phyloP scores from a whole-genome alignment of 1,284 basidiomycete species.

The Rhodotorula sp. region DNA sequence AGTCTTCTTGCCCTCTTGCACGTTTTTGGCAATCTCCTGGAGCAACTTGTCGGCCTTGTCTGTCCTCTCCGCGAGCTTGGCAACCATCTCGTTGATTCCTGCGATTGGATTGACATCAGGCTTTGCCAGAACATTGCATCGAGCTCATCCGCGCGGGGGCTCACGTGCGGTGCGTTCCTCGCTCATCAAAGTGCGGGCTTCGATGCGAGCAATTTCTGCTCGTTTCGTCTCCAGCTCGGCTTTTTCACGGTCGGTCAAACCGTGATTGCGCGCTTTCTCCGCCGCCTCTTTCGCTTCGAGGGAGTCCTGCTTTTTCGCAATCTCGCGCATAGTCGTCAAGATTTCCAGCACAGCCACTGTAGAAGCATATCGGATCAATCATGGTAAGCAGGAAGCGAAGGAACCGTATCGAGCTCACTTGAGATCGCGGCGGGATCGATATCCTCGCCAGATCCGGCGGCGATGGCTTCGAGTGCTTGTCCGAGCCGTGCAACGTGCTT shows the following conservation, averaged over 20 bases:
- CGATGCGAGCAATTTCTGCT: slow-evolving; percentile 27
- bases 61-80: slow-evolving; percentile 10
- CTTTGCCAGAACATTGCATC: not conserved
- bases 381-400: too few species aligned
- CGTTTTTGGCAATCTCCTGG: slow-evolving; percentile 12
- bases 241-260: slow-evolving; percentile 18
- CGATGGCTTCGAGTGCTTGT: slow-evolving; percentile 11
- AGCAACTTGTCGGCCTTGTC: slow-evolving; percentile 24
- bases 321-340: slow-evolving; percentile 22
- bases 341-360: slow-evolving; percentile 34
- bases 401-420: not conserved
- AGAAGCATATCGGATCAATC: accelerated
- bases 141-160: not conserved
- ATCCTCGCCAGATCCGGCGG: slow-evolving; percentile 1
- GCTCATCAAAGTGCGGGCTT: slow-evolving; percentile 11
- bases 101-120: not conserved
- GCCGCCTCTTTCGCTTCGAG: slow-evolving; percentile 14
- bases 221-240: slow-evolving; percentile 31
- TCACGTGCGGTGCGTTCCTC: slow-evolving; percentile 15
- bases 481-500: slow-evolving; percentile 7
- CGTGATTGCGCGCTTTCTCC: slow-evolving; percentile 4
- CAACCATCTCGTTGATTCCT: slow-evolving; percentile 28
- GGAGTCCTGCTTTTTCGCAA: slow-evolving; percentile 15
- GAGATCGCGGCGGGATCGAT: slow-evolving; percentile 4
- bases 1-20: slow-evolving; percentile 18